Conservation (phyloP, 2,329 filamentous ascomycete species). For the Dactylellina haptotyla region DNA sequence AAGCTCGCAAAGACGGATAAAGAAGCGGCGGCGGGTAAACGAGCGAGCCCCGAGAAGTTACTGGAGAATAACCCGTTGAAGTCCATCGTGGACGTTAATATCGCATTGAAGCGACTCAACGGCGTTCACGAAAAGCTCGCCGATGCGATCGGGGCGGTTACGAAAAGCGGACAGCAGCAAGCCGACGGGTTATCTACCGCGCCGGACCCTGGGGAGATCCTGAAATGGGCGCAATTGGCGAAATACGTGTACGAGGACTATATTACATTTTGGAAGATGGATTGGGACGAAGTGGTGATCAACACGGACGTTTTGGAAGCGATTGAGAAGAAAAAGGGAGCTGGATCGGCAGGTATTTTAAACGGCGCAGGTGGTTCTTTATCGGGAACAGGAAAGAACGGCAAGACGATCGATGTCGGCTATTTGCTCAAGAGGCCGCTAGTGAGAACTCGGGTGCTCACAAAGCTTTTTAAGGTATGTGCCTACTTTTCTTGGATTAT, state of each 20-base stretch:
- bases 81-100: constrained; percentile 92
- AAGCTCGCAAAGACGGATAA: constrained; percentile 78
- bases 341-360: constrained; percentile 21
- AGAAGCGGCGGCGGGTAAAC: constrained; percentile 55
- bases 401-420: constrained; percentile 91
- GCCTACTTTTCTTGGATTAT: constrained; percentile 33
- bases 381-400: constrained; percentile 60
- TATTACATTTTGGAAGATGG: constrained; percentile 85
- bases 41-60: constrained; percentile 46
- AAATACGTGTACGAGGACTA: constrained; percentile 85
- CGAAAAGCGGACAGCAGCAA: constrained; percentile 9
- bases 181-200: neutral
- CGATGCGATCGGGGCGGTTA: constrained; percentile 62
- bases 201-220: constrained; percentile 72
- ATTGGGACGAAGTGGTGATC: constrained; percentile 93
- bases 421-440: constrained; percentile 90
- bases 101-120: constrained; percentile 85
- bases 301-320: constrained; percentile 71
- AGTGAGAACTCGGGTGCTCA: constrained; percentile 85
- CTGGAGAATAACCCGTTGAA: constrained; percentile 71
- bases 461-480: constrained; percentile 79
- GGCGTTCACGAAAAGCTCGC: constrained; percentile 83
- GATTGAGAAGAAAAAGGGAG: constrained; percentile 52
- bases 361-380: constrained; percentile 12
- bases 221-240: constrained; percentile 82